phyloP scores from a whole-genome alignment of 352 stramenopile species.

The Pythium sukuiense region DNA sequence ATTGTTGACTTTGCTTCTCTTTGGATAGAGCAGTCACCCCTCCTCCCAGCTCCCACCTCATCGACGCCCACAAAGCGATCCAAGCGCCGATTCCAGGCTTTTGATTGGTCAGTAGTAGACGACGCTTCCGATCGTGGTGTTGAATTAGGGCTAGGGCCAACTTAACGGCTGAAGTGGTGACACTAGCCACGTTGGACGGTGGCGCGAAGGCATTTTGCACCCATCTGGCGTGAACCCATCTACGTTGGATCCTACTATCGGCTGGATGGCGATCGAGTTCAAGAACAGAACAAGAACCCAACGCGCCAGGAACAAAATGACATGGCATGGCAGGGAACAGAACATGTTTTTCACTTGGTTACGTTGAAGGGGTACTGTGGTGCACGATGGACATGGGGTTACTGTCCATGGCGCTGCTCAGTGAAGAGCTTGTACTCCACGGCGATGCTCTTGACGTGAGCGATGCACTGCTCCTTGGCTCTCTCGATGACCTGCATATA shows the following conservation, averaged over 20 bases:
- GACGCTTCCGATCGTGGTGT: constrained; percentile 3
- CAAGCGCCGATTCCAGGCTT: not conserved
- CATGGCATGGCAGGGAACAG: not conserved
- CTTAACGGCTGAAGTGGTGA: constrained; percentile 5
- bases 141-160: constrained; percentile 7
- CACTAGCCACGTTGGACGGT: constrained; percentile 4
- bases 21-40: constrained; percentile 1
- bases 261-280: not conserved
- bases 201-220: constrained; percentile 5
- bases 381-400: not conserved
- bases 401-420: not conserved
- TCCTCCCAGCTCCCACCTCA: not conserved
- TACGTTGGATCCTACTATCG: not conserved
- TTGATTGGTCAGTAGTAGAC: constrained; percentile 1
- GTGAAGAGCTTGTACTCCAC: constrained; percentile 11
- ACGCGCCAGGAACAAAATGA: not conserved
- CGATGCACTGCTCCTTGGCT: constrained; percentile 24
- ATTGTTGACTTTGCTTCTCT: not conserved
- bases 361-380: not conserved
- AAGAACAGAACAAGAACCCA: not conserved
- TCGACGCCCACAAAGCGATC: constrained; percentile 17
- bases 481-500: constrained; percentile 17
- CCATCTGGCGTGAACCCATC: constrained; percentile 24
- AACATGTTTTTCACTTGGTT: not conserved
- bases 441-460: constrained; percentile 14